phyloP scores from a whole-genome alignment of 2,329 filamentous ascomycete species.

The Fusarium marasasianum region DNA sequence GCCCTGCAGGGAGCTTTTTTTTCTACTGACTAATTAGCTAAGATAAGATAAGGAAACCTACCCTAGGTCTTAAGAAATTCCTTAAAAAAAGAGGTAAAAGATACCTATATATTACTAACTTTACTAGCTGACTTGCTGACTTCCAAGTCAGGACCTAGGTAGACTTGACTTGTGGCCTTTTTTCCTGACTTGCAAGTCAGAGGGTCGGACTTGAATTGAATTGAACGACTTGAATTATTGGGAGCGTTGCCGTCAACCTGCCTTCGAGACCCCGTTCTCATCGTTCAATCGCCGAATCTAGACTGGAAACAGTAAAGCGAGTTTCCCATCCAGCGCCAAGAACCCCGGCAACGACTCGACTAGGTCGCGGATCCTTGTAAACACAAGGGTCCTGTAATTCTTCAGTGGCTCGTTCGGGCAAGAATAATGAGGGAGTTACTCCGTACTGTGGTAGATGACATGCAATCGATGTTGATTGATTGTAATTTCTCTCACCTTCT shows the following conservation, averaged over 20 bases:
- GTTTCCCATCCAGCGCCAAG: background rate
- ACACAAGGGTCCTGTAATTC: constrained; percentile 22
- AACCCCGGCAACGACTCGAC: constrained; percentile 16
- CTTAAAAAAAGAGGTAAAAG: too few relatives aligned
- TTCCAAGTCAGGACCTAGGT: too few relatives aligned
- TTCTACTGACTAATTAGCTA: too few relatives aligned
- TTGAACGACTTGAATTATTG: too few relatives aligned
- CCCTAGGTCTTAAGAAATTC: too few relatives aligned
- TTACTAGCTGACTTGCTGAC: too few relatives aligned
- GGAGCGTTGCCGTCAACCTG: background rate
- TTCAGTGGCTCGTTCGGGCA: constrained; percentile 22
- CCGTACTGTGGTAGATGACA: background rate
- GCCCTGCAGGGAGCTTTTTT: too few relatives aligned
- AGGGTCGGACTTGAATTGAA: too few relatives aligned
- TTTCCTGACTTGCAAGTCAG: too few relatives aligned
- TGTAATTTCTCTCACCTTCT: background rate
- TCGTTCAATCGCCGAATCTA: constrained; percentile 13
- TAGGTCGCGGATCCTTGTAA: constrained; percentile 19
- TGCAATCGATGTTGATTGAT: background rate
- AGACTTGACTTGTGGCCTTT: too few relatives aligned
- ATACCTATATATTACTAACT: too few relatives aligned
- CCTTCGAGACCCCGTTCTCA: constrained; percentile 9
- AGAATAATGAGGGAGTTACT: constrained; percentile 1
- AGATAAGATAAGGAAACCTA: too few relatives aligned
- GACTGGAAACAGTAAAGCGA: constrained; percentile 21